phyloP scores from a whole-genome alignment of 345 rosid genomes.

The Populus alba region DNA sequence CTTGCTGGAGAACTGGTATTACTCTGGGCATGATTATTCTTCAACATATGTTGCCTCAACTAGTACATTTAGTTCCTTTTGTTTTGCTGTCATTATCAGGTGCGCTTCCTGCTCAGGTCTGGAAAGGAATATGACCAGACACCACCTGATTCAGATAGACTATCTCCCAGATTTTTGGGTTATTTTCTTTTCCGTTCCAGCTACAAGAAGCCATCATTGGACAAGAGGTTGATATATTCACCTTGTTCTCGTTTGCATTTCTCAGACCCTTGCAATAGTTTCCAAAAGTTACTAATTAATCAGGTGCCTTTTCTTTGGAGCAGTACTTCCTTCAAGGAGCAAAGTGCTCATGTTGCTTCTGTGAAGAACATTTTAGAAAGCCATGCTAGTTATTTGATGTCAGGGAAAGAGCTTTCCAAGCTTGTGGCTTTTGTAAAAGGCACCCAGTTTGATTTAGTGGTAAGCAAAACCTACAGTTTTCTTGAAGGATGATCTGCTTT shows the following conservation, averaged over 20 bases:
- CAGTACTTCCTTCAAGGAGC: conserved; percentile 79
- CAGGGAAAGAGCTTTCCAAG: conserved; percentile 94
- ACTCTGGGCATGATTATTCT: conserved; percentile 14
- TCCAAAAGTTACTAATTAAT: conserved; percentile 2
- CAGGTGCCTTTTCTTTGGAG: conserved; percentile 17
- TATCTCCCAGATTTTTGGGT: conserved; percentile 83
- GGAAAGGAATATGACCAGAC: conserved; percentile 89
- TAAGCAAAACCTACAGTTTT: conserved; percentile 31
- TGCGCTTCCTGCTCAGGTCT: conserved; percentile 94
- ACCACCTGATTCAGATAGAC: conserved; percentile 64
- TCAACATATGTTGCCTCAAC: conserved; percentile 10
- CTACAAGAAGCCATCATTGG: conserved; percentile 63
- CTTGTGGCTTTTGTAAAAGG: conserved; percentile 99
- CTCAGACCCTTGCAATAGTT: conserved; percentile 4
- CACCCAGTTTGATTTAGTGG: conserved; percentile 98
- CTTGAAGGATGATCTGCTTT: conserved; percentile 8
- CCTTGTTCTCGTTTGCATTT: conserved; percentile 1
- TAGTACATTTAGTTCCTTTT: conserved; percentile 7
- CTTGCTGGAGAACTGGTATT: conserved; percentile 98
- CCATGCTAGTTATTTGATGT: conserved; percentile 97
- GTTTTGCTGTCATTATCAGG: conserved; percentile 42
- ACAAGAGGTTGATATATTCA: conserved; percentile 54
- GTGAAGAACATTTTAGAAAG: conserved; percentile 87
- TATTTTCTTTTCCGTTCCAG: conserved; percentile 81
- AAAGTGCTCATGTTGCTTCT: conserved; percentile 82